Conservation (phyloP, 371 early-diverging fungal genomes). For the Parasitella parasitica region DNA sequence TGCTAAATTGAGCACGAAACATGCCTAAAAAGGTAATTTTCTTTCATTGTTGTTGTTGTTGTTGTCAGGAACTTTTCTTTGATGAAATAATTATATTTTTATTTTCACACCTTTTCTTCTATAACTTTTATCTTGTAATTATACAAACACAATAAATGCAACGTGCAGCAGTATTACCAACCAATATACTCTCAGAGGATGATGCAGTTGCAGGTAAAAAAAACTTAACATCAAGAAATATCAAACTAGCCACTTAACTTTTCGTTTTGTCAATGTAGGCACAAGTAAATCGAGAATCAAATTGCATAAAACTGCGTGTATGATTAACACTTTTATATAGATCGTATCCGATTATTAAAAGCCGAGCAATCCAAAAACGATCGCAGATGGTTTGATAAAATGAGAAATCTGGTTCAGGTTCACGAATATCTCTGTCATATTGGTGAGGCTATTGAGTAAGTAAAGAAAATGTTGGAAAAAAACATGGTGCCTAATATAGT, state of each 20-base stretch:
- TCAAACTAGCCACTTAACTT: too few relatives aligned
- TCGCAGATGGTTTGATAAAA: conserved; percentile 89
- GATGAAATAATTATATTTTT: not conserved
- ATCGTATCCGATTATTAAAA: conserved; percentile 62
- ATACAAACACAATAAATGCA: too few relatives aligned
- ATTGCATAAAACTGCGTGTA: not conserved
- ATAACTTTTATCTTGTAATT: not conserved
- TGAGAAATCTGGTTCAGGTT: conserved; percentile 88
- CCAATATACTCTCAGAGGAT: conserved; percentile 10
- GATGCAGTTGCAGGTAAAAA: conserved; percentile 7
- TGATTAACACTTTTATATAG: conserved; percentile 22
- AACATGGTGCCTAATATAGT: conserved; percentile 10
- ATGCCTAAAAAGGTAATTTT: not conserved
- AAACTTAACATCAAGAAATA: too few relatives aligned
- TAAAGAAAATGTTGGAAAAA: not conserved
- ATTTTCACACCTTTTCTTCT: not conserved
- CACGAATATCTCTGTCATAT: conserved; percentile 99
- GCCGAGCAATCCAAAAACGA: conserved; percentile 47
- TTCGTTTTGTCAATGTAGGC: not conserved
- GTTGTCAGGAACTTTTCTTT: not conserved
- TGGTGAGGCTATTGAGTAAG: conserved; percentile 98
- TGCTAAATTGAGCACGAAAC: not conserved
- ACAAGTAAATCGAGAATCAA: conserved; percentile 12
- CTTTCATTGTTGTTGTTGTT: not conserved
- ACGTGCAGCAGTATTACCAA: conserved; percentile 2